Evolutionary conservation across 2,329 filamentous ascomycete species (phyloP), one percentile per base, ranked within the genome.

Genomic region (Albophoma yamanashiensis): DNA sequence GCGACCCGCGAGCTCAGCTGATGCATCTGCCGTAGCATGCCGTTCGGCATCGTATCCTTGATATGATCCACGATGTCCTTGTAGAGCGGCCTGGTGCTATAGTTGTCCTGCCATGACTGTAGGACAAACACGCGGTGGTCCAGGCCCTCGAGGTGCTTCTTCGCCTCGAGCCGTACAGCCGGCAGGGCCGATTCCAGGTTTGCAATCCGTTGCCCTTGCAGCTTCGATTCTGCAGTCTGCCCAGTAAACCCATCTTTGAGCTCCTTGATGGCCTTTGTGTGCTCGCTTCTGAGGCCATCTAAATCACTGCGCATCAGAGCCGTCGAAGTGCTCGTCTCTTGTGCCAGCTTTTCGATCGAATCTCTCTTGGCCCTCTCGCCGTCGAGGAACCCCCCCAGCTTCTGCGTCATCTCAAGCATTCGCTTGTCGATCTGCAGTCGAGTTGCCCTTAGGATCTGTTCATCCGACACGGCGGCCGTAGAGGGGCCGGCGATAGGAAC

Each of bases 31-130:
- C 58, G 53, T 1, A 45, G 27, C 14, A 65, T 31, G 8, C 68
- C 62, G 1, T 57, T 60, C 2, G 71, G 69, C 7, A 71, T 34
- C 34, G 66, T 67, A 4, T 59, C 61, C 47, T 71, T 69, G 36
- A 80, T 68, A 15, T 76, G 68, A 1, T 68, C 67, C 4, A 77
- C 64, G 11, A 82, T 78, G 1, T 68, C 69, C 7, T 73, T 69
- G 17, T 74, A 76, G 34, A 82, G 68, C 2, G 69, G 64, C 55
- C 72, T 76, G 1, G 79, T 78, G 25, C 67, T 73, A 9, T 86
- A 67, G 63, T 80, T 82, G 59, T 76, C 78, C 61, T 76, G 83
- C 62, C 80, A 81, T 0, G 62, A 59, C 64, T 81, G 76, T 9
- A 86, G 64, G 0, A 73, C 67, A 25, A 64, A 65, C 5, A 80